A percentile compares a stretch with the other conserved stretches of the same genome.
These are phyloP conservation scores for Guyanaporus albipodus DNA, from an alignment of 768 basidiomycete species.

Conservation along the genomic window DNA sequence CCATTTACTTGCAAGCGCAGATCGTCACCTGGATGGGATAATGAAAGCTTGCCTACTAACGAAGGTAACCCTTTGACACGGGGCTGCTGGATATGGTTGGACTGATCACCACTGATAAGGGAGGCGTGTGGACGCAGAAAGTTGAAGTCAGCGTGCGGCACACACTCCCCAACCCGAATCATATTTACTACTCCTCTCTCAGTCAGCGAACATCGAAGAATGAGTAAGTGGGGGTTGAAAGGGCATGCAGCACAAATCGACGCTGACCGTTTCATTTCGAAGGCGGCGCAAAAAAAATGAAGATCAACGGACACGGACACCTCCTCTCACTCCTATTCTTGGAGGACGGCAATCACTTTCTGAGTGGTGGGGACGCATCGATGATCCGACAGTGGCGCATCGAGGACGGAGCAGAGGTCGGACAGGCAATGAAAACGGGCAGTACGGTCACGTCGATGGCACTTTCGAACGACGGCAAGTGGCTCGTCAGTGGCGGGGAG, in stretches of 20 bases:
- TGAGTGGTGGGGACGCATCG: neutral
- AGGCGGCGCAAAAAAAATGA: neutral
- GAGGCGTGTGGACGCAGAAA: too few species aligned
- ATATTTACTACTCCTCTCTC: too few species aligned
- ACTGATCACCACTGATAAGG: too few species aligned
- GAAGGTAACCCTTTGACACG: too few species aligned
- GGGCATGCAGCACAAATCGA: neutral
- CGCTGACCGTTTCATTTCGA: neutral
- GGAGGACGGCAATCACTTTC: neutral
- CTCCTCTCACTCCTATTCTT: neutral
- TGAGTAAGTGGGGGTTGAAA: neutral
- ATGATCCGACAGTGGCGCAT: neutral
- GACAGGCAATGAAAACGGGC: neutral
- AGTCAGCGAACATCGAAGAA: neutral
- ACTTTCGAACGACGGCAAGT: neutral
- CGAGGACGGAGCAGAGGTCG: neutral
- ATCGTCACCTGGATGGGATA: too few species aligned
- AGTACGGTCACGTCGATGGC: neutral
- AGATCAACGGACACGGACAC: neutral
- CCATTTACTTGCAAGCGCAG: too few species aligned
- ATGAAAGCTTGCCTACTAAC: too few species aligned
- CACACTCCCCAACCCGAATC: too few species aligned
- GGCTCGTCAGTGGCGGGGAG: neutral
- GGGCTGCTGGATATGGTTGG: too few species aligned
- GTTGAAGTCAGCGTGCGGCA: too few species aligned